These are phyloP conservation scores for Nicotiana attenuata DNA, from an alignment of 257 asterid species.

Conservation along the genomic window DNA sequence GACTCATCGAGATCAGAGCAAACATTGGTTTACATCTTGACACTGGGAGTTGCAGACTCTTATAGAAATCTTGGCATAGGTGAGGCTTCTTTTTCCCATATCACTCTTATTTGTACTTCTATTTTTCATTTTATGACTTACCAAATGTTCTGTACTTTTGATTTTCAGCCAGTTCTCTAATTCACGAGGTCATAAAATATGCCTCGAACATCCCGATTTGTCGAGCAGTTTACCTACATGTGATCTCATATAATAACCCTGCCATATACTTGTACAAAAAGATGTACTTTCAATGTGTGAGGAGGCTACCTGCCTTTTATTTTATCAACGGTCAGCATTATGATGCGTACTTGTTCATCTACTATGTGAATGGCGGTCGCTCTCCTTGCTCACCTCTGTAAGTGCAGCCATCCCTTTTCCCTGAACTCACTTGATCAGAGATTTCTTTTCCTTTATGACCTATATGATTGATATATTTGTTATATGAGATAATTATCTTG, in stretches of 20 bases:
- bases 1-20: constrained; percentile 66
- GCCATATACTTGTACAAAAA: constrained; percentile 89
- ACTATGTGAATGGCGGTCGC: constrained; percentile 88
- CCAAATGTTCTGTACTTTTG: constrained; percentile 22
- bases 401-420: constrained; percentile 30
- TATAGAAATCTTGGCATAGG: constrained; percentile 88
- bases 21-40: constrained; percentile 74
- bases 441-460: background rate
- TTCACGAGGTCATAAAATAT: constrained; percentile 71
- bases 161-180: constrained; percentile 76
- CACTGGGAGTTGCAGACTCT: constrained; percentile 87
- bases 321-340: constrained; percentile 74
- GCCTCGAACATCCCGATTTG: constrained; percentile 66
- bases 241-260: constrained; percentile 85
- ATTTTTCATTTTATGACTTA: background rate
- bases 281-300: constrained; percentile 76
- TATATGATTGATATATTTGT: background rate
- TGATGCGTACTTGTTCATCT: constrained; percentile 90
- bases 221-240: constrained; percentile 90
- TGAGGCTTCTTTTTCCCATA: constrained; percentile 24
- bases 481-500: background rate
- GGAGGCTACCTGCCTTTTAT: constrained; percentile 71
- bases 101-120: constrained; percentile 10
- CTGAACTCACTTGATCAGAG: background rate
- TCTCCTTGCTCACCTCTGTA: constrained; percentile 96